Percentiles rank a stretch among this genome's conserved stretches.
Conservation (phyloP, 2,329 filamentous ascomycete species). For the Xylariales sp. region DNA sequence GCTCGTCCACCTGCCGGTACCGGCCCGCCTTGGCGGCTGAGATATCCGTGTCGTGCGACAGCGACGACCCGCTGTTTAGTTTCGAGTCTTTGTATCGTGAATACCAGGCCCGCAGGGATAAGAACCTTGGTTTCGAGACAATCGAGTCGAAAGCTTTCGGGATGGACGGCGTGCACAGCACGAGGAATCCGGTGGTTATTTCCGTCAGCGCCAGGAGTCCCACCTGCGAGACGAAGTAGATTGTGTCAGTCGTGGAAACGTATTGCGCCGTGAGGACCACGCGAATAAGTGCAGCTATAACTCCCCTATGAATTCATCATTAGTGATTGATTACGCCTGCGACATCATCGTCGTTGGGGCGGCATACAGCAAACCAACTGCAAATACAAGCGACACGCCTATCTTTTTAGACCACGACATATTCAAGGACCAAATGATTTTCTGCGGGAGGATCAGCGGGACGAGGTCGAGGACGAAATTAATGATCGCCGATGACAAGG, state of each 20-base stretch:
- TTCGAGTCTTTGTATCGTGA: no score
- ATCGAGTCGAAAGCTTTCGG: slow-evolving; percentile 5
- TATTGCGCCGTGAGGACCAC: not conserved
- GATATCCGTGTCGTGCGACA: no score
- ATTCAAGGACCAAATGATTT: not conserved
- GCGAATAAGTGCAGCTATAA: not conserved
- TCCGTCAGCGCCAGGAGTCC: not conserved
- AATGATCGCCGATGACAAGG: not conserved
- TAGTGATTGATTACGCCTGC: not conserved
- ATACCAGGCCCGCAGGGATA: no score
- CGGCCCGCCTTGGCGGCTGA: no score
- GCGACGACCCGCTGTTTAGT: no score
- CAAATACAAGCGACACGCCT: not conserved
- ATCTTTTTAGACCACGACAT: not conserved
- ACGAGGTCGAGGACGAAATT: not conserved
- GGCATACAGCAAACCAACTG: not conserved
- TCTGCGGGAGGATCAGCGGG: not conserved
- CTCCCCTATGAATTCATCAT: not conserved
- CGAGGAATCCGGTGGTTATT: not conserved
- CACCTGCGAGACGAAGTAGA: not conserved
- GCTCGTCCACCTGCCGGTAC: no score
- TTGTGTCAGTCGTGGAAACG: not conserved
- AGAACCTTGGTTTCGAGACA: no score
- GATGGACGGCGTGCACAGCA: not conserved
- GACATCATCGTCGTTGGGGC: not conserved